These are phyloP conservation scores for Phialophora chinensis DNA, from an alignment of 2,329 filamentous ascomycete species.

Conservation along the genomic window DNA sequence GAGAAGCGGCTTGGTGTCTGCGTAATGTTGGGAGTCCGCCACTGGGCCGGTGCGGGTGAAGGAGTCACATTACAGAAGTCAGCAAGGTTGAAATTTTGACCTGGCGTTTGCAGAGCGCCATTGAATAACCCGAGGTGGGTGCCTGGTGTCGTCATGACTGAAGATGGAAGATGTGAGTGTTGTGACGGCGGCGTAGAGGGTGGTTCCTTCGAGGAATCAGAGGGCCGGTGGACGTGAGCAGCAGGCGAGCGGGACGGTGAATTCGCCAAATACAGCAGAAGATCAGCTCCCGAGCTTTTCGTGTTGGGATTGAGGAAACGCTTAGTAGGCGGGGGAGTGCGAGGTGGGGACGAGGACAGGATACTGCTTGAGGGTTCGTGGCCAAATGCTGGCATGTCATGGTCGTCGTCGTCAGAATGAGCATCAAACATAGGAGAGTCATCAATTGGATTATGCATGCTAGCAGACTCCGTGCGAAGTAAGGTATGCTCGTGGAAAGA, in stretches of 20 bases:
- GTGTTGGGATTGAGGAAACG: conserved; percentile 55
- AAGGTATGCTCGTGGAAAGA: conserved; percentile 75
- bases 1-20: conserved; percentile 78
- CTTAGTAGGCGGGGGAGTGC: conserved; percentile 73
- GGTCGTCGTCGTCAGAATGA: conserved; percentile 73
- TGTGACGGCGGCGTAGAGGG: conserved; percentile 79
- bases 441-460: conserved; percentile 56
- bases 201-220: conserved; percentile 60
- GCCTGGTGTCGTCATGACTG: conserved; percentile 64
- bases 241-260: conserved; percentile 79
- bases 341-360: conserved; percentile 79
- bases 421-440: conserved; percentile 45
- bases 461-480: conserved; percentile 75
- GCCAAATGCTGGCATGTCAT: conserved; percentile 76
- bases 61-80: conserved; percentile 98
- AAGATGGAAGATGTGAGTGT: conserved; percentile 58
- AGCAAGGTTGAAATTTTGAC: conserved; percentile 87
- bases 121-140: conserved; percentile 70
- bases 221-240: conserved; percentile 54
- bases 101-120: conserved; percentile 82
- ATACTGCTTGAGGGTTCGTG: conserved; percentile 50
- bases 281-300: conserved; percentile 80
- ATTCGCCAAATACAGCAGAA: conserved; percentile 83
- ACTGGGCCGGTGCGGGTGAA: conserved; percentile 86
- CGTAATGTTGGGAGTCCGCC: conserved; percentile 65